These are phyloP conservation scores for Aspergillus wentii DNA, from an alignment of 495 filamentous ascomycete genomes.

Conservation along the genomic window DNA sequence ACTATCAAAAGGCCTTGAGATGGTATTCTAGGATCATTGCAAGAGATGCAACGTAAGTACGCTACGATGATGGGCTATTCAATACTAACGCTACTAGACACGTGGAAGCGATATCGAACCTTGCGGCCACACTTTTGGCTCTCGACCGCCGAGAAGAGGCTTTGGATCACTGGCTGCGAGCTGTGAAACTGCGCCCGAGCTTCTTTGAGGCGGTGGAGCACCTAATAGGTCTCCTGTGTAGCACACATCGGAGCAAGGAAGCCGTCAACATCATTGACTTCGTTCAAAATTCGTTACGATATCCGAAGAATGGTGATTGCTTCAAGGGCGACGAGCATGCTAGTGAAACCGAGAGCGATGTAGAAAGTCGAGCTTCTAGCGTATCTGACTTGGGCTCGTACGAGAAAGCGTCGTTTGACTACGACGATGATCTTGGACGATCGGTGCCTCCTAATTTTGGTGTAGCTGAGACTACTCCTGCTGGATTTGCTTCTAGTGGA, in stretches of 20 bases:
- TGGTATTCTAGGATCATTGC: conserved; percentile 86
- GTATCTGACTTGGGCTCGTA: conserved; percentile 44
- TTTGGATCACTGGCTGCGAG: conserved; percentile 77
- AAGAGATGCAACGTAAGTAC: conserved; percentile 70
- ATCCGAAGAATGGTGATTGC: conserved; percentile 42
- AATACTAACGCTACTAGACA: conserved; percentile 52
- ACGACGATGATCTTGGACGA: conserved; percentile 42
- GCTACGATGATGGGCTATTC: background rate
- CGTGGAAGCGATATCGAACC: conserved; percentile 91
- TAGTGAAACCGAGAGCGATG: conserved; percentile 52
- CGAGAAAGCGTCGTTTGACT: conserved; percentile 55
- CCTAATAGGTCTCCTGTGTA: conserved; percentile 82
- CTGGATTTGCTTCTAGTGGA: conserved; percentile 75
- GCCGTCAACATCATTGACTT: conserved; percentile 86
- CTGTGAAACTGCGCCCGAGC: conserved; percentile 76
- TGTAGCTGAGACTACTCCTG: conserved; percentile 24
- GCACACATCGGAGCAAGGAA: conserved; percentile 73
- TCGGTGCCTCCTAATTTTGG: conserved; percentile 18
- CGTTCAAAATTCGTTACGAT: conserved; percentile 71
- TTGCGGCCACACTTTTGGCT: conserved; percentile 83
- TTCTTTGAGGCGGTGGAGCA: conserved; percentile 98
- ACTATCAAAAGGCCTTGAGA: conserved; percentile 77
- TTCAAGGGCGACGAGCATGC: conserved; percentile 48
- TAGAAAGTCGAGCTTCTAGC: conserved; percentile 47
- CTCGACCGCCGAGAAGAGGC: conserved; percentile 80